phyloP scores from a whole-genome alignment of 495 filamentous ascomycete species.

The Penicillium daleae region DNA sequence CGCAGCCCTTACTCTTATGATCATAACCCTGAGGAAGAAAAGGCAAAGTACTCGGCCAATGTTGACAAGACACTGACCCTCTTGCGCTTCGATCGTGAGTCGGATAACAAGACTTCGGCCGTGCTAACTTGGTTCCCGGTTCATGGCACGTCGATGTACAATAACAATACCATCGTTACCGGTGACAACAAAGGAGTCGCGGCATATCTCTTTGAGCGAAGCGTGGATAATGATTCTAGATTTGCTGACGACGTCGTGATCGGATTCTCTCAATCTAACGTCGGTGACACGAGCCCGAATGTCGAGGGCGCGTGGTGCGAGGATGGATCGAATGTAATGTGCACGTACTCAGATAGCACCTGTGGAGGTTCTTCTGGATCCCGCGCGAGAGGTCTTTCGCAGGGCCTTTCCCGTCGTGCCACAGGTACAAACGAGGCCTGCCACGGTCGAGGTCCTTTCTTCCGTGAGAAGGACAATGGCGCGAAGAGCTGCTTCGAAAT shows the following conservation, averaged over 20 bases:
- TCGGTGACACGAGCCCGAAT: constrained; percentile 92
- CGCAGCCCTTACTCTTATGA: constrained; percentile 90
- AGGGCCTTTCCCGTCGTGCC: background rate
- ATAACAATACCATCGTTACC: constrained; percentile 89
- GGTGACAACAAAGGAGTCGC: constrained; percentile 98
- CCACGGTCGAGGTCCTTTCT: constrained; percentile 84
- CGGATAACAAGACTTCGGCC: constrained; percentile 74
- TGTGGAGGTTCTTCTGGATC: constrained; percentile 58
- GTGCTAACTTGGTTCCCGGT: constrained; percentile 92
- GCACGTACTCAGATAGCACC: constrained; percentile 75
- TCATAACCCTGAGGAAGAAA: constrained; percentile 81
- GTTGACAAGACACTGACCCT: constrained; percentile 89
- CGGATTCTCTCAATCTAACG: constrained; percentile 92
- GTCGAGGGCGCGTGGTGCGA: constrained; percentile 83
- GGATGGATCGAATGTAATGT: constrained; percentile 68
- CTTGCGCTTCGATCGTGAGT: constrained; percentile 74
- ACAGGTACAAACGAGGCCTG: constrained; percentile 66
- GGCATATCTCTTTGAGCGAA: constrained; percentile 82
- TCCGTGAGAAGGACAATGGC: constrained; percentile 68
- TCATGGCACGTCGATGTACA: constrained; percentile 89
- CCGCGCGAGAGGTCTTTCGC: background rate
- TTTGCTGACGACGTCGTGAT: constrained; percentile 77
- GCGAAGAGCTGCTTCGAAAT: constrained; percentile 77
- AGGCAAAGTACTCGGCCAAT: constrained; percentile 69
- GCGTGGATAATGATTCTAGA: constrained; percentile 52